phyloP scores from a whole-genome alignment of 345 rosid genomes.

The Gossypium turneri region DNA sequence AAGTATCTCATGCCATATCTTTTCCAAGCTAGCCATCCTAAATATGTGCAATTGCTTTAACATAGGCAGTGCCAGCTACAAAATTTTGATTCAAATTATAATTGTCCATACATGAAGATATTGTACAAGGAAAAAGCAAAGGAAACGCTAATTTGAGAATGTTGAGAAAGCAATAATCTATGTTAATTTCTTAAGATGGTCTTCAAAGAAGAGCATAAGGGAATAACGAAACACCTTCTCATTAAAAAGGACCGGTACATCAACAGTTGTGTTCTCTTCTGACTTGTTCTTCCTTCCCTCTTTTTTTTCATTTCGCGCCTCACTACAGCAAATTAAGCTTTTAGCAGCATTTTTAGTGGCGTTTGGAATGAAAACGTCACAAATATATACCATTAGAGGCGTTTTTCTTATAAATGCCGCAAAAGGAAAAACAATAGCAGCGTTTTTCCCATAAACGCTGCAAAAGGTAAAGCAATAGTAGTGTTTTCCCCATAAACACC shows the following conservation, averaged over 20 bases:
- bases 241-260: not conserved
- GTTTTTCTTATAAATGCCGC: no score
- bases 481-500: no score
- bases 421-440: no score
- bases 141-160: not conserved
- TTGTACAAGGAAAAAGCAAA: not conserved
- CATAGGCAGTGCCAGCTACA: not conserved
- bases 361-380: no score
- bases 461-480: no score
- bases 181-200: not conserved
- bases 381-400: no score
- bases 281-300: not conserved
- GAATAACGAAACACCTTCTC: not conserved
- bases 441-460: no score
- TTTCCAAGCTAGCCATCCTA: not conserved
- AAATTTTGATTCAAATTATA: not conserved
- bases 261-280: not conserved
- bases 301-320: not conserved
- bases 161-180: not conserved
- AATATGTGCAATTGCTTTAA: not conserved
- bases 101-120: not conserved
- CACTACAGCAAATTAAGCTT: no score
- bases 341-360: no score
- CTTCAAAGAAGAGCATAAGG: not conserved
- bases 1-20: slow-evolving; percentile 2